A percentile compares a stretch with the other conserved stretches of the same genome.
Evolutionary conservation across 192 early-diverging fungal species (phyloP).

Genomic region (Funneliformis mosseae): DNA sequence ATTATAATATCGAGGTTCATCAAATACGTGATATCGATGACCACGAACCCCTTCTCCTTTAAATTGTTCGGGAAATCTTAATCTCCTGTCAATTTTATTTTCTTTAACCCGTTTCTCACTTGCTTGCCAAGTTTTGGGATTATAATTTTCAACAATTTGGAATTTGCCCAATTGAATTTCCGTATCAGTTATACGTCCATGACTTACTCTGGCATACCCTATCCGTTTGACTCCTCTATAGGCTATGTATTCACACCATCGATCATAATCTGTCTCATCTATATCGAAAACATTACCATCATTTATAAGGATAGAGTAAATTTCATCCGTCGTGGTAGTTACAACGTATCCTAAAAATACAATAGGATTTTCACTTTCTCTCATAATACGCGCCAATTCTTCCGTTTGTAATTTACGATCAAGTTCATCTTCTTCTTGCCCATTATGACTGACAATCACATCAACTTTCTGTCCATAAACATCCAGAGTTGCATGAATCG

Average conservation of each 20-base stretch:
- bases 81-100: conserved; percentile 48
- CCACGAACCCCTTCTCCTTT: conserved; percentile 68
- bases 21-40: conserved; percentile 79
- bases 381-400: conserved; percentile 77
- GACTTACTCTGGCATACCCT: conserved; percentile 76
- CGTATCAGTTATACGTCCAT: conserved; percentile 81
- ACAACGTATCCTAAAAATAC: conserved; percentile 84
- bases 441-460: conserved; percentile 82
- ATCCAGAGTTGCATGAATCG: conserved; percentile 85
- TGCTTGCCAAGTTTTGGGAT: conserved; percentile 48
- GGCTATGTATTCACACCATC: conserved; percentile 85
- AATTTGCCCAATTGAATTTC: conserved; percentile 84
- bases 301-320: conserved; percentile 66
- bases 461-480: conserved; percentile 78
- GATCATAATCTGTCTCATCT: conserved; percentile 73
- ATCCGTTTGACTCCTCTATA: conserved; percentile 74
- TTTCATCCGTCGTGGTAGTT: conserved; percentile 63
- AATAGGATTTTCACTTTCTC: conserved; percentile 72
- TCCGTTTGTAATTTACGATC: conserved; percentile 78
- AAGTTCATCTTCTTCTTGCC: conserved; percentile 75
- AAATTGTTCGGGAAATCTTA: conserved; percentile 72
- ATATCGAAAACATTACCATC: conserved; percentile 75
- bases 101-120: conserved; percentile 63
- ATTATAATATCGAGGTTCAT: conserved; percentile 73
- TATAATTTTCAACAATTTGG: conserved; percentile 52